A percentile compares a stretch with the other conserved stretches of the same genome.
Conservation (phyloP, 768 basidiomycete species). For the Amanita rimosa region DNA sequence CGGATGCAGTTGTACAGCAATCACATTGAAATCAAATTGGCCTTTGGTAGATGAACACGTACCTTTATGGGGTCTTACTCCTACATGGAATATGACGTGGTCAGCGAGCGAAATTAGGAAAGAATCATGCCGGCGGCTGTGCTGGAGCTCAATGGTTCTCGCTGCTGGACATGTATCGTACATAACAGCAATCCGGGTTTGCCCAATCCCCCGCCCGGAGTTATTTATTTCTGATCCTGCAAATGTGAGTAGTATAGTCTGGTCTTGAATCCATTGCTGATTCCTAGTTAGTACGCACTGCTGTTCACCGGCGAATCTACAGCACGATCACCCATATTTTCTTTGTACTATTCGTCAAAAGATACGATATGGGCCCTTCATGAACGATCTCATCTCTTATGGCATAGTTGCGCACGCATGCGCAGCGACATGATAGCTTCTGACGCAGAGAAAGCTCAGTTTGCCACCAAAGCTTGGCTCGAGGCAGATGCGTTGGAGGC, state of each 20-base stretch:
- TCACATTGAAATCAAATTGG: conserved; percentile 44
- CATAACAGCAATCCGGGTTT: conserved; percentile 28
- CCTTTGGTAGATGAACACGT: conserved; percentile 37
- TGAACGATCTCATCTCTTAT: conserved; percentile 57
- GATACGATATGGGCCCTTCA: conserved; percentile 70
- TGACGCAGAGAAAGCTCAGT: conserved; percentile 45
- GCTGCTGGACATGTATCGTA: conserved; percentile 57
- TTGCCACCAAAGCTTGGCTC: conserved; percentile 58
- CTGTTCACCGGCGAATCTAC: conserved; percentile 67
- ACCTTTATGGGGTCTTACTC: conserved; percentile 18
- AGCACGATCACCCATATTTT: conserved; percentile 19
- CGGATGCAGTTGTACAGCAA: conserved; percentile 34
- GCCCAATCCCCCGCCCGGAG: conserved; percentile 22
- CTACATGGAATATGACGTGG: conserved; percentile 1
- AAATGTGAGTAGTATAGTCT: conserved; percentile 36
- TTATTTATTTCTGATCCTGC: conserved; percentile 52
- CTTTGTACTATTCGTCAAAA: conserved; percentile 28
- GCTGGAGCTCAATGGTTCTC: conserved; percentile 61
- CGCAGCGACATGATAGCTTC: conserved; percentile 27
- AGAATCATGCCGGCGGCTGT: conserved; percentile 62
- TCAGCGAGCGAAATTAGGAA: conserved; percentile 52
- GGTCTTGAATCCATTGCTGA: conserved; percentile 3
- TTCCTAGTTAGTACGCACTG: conserved; percentile 42
- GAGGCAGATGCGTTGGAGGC: conserved; percentile 59
- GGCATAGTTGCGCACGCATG: conserved; percentile 63